Evolutionary conservation across 1,284 basidiomycete species (phyloP), one percentile per base, ranked within the genome.

Genomic region (Prillingera fragicola): DNA sequence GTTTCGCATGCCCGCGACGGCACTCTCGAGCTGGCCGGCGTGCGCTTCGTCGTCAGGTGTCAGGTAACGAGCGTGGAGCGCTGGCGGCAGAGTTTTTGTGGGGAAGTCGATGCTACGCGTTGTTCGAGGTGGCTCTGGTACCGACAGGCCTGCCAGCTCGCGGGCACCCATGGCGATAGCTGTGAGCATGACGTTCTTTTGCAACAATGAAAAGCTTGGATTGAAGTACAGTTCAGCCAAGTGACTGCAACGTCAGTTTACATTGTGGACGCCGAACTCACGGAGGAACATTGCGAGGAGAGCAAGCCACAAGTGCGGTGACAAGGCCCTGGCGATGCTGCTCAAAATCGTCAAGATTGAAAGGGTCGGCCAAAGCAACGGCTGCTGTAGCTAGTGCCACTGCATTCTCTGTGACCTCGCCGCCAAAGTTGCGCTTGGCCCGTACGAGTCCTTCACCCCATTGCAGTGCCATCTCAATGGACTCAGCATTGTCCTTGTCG

Each of bases 181-280:
- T 41, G 85, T 88, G 24, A 97, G 77, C 62, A 94, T 89, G 5
- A 80, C 79, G 49, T 80, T 83, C 10, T 91, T 82, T 60, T 97
- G 90, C 18, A 81, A 78, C 5, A 80, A 79, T 0, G 90, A 90
- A 67, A 94, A 96, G 56, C 92, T 87, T 38, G 85, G 84, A 49
- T 83, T 82, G 72, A 96, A 97, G 68, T 90, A 88, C 60, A 95
- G 87, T 63, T 96, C 88, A 34, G 85, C 82, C n/a, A 94, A 74
- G 36, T 80, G 78, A 4, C 89, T 92, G 61, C 1, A 40, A 10
- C 17, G 32, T 26, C 26, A 25, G n/a, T 33, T 25, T n/a, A n/a
- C n/a, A 18, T 10, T 22, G 25, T 14, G 25, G 8, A 13, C 7
- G 6, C 33, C 5, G 6, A 29, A 79, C 85, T 66, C 68, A 95